Conservation (phyloP, 441 rosid species). For the Gossypium davidsonii region DNA sequence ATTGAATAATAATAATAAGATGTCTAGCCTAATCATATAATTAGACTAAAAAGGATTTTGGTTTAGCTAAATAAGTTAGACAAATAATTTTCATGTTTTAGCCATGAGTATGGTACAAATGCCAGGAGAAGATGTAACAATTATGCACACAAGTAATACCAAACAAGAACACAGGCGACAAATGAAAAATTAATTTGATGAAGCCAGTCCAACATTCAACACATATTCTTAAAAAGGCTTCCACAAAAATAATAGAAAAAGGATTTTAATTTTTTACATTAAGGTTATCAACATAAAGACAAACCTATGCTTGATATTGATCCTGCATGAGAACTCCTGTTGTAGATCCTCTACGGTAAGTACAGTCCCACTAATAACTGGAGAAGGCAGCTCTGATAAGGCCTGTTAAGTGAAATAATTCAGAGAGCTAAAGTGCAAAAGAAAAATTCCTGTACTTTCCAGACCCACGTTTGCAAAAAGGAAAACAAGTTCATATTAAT, state of each 20-base stretch:
- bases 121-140: neutral
- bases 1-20: neutral
- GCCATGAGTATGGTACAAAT: neutral
- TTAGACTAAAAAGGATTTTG: neutral
- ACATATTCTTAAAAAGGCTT: neutral
- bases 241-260: neutral
- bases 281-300: constrained; percentile 9
- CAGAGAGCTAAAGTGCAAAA: neutral
- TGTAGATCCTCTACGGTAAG: constrained; percentile 83
- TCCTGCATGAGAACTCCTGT: constrained; percentile 79
- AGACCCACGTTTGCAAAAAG: neutral
- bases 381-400: constrained; percentile 73
- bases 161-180: neutral
- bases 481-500: neutral
- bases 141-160: neutral
- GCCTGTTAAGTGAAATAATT: constrained; percentile 34
- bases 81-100: neutral
- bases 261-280: neutral
- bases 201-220: neutral
- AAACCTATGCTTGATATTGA: constrained; percentile 86
- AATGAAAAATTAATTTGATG: neutral
- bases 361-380: constrained; percentile 62
- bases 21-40: neutral
- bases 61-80: neutral
- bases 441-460: neutral